phyloP scores from a whole-genome alignment of 805 yeast genomes.

The Candida ipomoeae region DNA sequence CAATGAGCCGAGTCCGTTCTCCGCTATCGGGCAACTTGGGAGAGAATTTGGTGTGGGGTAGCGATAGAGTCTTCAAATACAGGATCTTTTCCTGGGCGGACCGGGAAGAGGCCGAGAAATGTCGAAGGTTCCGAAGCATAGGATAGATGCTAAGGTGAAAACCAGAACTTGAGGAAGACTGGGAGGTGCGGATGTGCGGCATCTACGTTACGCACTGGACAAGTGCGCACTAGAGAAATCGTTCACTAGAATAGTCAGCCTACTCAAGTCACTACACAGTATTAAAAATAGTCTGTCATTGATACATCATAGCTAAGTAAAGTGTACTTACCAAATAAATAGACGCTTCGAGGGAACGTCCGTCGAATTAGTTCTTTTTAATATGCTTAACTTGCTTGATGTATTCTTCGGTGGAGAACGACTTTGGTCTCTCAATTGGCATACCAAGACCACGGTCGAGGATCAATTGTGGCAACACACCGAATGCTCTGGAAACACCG shows the following conservation, averaged over 20 bases:
- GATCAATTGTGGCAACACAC: slow-evolving; percentile 73
- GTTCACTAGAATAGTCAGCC: no score
- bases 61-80: slow-evolving; percentile 50
- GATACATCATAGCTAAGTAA: slow-evolving; percentile 10
- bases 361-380: slow-evolving; percentile 15
- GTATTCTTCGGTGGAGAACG: slow-evolving; percentile 29
- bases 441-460: slow-evolving; percentile 74
- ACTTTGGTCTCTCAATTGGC: slow-evolving; percentile 81
- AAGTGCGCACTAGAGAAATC: no score
- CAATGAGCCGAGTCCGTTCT: slow-evolving; percentile 36
- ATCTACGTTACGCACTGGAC: not conserved
- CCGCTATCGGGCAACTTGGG: slow-evolving; percentile 50
- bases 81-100: slow-evolving; percentile 5
- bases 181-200: not conserved
- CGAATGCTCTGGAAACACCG: slow-evolving; percentile 79
- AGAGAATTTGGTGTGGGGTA: slow-evolving; percentile 62
- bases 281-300: slow-evolving; percentile 4
- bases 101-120: slow-evolving; percentile 3
- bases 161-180: not conserved
- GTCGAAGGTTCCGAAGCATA: slow-evolving; percentile 1
- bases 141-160: not conserved
- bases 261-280: no score
- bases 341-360: slow-evolving; percentile 5
- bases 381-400: slow-evolving; percentile 22
- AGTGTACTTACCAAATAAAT: slow-evolving; percentile 14